Conservation (phyloP, 768 basidiomycete genomes). For the Amanita jacksonii region DNA sequence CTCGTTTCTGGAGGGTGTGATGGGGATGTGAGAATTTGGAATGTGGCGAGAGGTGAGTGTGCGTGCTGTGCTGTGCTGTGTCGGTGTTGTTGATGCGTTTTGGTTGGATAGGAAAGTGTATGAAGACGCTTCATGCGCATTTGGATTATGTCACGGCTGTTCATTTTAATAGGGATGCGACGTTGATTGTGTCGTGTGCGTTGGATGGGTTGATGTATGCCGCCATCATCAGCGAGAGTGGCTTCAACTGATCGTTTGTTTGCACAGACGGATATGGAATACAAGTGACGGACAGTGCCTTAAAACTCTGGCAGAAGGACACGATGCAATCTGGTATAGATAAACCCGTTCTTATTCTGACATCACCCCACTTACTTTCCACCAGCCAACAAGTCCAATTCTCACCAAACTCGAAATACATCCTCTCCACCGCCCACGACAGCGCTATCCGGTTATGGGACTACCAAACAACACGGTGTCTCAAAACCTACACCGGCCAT, state of each 20-base stretch:
- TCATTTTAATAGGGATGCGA: slow-evolving; percentile 87
- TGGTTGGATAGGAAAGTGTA: slow-evolving; percentile 55
- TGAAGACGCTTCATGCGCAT: slow-evolving; percentile 86
- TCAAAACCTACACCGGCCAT: slow-evolving; percentile 88
- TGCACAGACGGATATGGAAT: slow-evolving; percentile 92
- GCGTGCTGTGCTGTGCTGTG: slow-evolving; percentile 9
- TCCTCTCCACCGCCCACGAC: slow-evolving; percentile 90
- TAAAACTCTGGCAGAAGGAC: slow-evolving; percentile 89
- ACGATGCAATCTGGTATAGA: slow-evolving; percentile 76
- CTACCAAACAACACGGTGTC: slow-evolving; percentile 80
- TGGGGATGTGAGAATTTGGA: slow-evolving; percentile 91
- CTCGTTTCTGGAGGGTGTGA: slow-evolving; percentile 91
- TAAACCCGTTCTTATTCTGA: slow-evolving; percentile 4
- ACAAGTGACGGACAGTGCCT: slow-evolving; percentile 88
- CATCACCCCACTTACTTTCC: not conserved
- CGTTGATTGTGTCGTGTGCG: slow-evolving; percentile 84
- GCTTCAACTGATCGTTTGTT: slow-evolving; percentile 3
- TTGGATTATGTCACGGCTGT: slow-evolving; percentile 93
- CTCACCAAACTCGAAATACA: slow-evolving; percentile 92
- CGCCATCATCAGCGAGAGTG: slow-evolving; percentile 4
- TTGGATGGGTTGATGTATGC: slow-evolving; percentile 91
- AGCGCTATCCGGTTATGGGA: slow-evolving; percentile 93
- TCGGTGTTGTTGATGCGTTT: not conserved
- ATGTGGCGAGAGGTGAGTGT: slow-evolving; percentile 59
- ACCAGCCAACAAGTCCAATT: slow-evolving; percentile 83